phyloP scores from a whole-genome alignment of 345 rosid species.

The Hibiscus trionum region DNA sequence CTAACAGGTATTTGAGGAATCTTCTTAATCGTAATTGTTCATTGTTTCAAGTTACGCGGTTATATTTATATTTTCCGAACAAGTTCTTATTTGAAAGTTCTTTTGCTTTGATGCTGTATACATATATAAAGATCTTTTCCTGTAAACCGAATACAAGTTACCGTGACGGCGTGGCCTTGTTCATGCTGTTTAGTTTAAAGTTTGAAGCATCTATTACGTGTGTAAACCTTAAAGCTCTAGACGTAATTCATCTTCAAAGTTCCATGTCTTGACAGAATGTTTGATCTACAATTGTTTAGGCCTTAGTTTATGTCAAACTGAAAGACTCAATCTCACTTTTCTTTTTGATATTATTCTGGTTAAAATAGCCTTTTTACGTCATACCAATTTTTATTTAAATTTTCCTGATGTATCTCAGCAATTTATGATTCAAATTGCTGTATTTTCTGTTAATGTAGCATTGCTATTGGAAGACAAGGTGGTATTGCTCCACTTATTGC shows the following conservation, averaged over 20 bases:
- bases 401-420: not conserved
- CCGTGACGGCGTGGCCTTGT: not conserved
- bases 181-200: not conserved
- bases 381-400: not conserved
- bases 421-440: not conserved
- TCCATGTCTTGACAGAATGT: not conserved
- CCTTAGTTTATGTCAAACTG: not conserved
- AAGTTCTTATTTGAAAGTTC: not conserved
- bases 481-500: slow-evolving; percentile 66
- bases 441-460: slow-evolving; percentile 28
- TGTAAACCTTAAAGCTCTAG: not conserved
- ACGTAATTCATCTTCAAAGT: not conserved
- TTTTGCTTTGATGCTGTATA: not conserved
- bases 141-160: not conserved
- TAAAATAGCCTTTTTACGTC: not conserved
- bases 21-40: not conserved
- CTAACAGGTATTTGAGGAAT: slow-evolving; percentile 50
- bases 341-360: not conserved
- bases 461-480: slow-evolving; percentile 72
- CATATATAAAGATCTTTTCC: not conserved
- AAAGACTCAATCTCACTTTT: not conserved
- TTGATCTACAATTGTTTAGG: not conserved
- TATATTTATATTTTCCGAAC: not conserved
- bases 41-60: not conserved
- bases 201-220: not conserved